Conservation (phyloP, 2,329 filamentous ascomycete species). For the Trichoderma oligosporum region DNA sequence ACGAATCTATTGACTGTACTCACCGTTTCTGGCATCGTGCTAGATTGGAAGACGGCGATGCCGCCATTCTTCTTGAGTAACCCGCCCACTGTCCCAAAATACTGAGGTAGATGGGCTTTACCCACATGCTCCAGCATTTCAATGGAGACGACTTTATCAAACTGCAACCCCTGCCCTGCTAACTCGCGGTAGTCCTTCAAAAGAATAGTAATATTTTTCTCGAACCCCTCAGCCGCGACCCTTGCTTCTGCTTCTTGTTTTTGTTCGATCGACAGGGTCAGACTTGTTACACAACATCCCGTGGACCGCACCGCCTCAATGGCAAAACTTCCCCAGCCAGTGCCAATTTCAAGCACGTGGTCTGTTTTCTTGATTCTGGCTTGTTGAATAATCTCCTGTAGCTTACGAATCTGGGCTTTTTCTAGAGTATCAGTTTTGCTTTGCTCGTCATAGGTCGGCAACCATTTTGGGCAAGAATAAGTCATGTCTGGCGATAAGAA, state of each 20-base stretch:
- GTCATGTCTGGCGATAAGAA: constrained; percentile 75
- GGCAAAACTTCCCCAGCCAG: constrained; percentile 71
- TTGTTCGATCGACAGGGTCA: constrained; percentile 67
- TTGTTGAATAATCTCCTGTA: constrained; percentile 62
- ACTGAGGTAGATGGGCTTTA: constrained; percentile 61
- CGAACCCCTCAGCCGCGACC: constrained; percentile 58
- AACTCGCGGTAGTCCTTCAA: constrained; percentile 67
- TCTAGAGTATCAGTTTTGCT: constrained; percentile 53
- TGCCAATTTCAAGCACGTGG: constrained; percentile 71
- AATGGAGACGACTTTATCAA: constrained; percentile 70
- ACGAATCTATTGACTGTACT: neutral
- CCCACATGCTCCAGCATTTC: constrained; percentile 77
- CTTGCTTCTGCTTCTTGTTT: constrained; percentile 63
- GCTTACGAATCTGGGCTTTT: constrained; percentile 63
- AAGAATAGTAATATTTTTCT: constrained; percentile 58
- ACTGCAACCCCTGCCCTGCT: constrained; percentile 49
- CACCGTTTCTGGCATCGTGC: constrained; percentile 65
- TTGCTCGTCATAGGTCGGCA: constrained; percentile 21
- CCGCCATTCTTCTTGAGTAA: constrained; percentile 63
- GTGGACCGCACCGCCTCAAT: constrained; percentile 64
- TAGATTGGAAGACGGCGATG: constrained; percentile 70
- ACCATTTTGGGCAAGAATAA: constrained; percentile 68
- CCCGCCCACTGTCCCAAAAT: constrained; percentile 61
- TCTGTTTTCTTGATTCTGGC: constrained; percentile 60
- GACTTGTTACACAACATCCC: constrained; percentile 63